These are phyloP conservation scores for Tylopilus subfusipes DNA, from an alignment of 768 basidiomycete genomes.

Conservation along the genomic window DNA sequence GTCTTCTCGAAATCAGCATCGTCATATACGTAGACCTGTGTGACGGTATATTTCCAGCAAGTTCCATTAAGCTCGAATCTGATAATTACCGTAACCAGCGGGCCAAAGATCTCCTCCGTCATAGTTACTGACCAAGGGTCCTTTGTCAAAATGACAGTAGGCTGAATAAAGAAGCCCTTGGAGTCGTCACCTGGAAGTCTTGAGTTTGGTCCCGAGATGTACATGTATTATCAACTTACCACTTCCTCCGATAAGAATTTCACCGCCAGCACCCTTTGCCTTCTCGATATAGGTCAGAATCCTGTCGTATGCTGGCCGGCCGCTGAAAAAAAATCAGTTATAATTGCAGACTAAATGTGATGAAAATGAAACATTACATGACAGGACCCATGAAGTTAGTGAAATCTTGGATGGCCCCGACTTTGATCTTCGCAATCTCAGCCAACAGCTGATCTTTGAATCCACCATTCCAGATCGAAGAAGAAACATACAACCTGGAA, in stretches of 20 bases:
- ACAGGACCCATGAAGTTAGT: constrained; percentile 93
- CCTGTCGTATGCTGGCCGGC: constrained; percentile 85
- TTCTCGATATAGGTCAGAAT: constrained; percentile 78
- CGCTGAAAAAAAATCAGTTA: constrained; percentile 41
- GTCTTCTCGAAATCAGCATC: constrained; percentile 86
- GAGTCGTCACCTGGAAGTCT: constrained; percentile 68
- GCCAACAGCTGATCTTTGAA: constrained; percentile 78
- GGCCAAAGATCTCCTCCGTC: constrained; percentile 95
- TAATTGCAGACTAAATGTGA: not conserved
- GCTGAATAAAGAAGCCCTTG: constrained; percentile 90
- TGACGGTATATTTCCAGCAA: not conserved
- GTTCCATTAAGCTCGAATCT: not conserved
- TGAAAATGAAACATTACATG: constrained; percentile 51
- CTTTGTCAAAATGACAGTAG: constrained; percentile 90
- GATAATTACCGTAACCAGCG: constrained; percentile 75
- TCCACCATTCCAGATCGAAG: constrained; percentile 76
- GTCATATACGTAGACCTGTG: constrained; percentile 81
- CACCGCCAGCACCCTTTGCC: constrained; percentile 86
- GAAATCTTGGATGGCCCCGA: constrained; percentile 75
- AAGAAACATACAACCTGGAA: constrained; percentile 87
- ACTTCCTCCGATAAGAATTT: constrained; percentile 82
- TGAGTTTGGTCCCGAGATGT: not conserved
- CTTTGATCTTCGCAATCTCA: constrained; percentile 80
- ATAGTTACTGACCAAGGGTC: constrained; percentile 88
- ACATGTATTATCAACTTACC: constrained; percentile 40